Base-by-base conservation (phyloP, 1,284 basidiomycete genomes). In the Apiotrichum domesticum region DNA sequence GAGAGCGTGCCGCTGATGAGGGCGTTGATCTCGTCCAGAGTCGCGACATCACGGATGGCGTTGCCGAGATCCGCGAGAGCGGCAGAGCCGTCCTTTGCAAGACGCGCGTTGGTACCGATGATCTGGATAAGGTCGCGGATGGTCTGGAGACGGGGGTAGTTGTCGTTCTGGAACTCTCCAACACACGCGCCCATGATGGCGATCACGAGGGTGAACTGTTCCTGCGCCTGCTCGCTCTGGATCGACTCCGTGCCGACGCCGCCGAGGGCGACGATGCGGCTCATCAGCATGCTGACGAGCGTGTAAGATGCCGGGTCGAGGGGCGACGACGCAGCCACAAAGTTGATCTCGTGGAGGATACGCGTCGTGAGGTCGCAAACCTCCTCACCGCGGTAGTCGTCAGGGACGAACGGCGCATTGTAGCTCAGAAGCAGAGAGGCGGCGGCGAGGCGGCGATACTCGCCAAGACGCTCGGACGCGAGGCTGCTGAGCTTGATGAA, bases 121-220 rank as follows among this genome's bases (percentile, higher is more conserved):
- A 90, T 81, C 51, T 85, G 81, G 34, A 97, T 77, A 7, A 98
- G 82, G 57, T 85, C 82, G 56, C 84, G 79, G 58, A 97, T 85
- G 0, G 87, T 84, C 52, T 81, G 77, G 14, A 83, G 71, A 6
- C 91, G 84, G 1, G 92, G 92, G 77, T 87, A 96, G 0, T 82
- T 79, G 4, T 76, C 44, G 55, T 88, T 81, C 1, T 81, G 77
- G 6, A 57, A 95, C 79, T 91, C 87, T 48, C 84, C 84, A 56
- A 83, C 84, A 70, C 98, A 92, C 76, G 90, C 91, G 58, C 84
- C 86, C 64, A 98, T 83, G 61, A 96, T 84, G 61, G 91, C 88
- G 32, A 98, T 79, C 0, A 85, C 83, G 21, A 98, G 81, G 8
- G 89, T 82, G 6, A 96, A 81, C 74, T 98, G 95, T 75, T 98